Percentiles rank a stretch among this genome's conserved stretches.
These are phyloP conservation scores for Leptographium galeiforme DNA, from an alignment of 2,329 filamentous ascomycete species.

Conservation along the genomic window DNA sequence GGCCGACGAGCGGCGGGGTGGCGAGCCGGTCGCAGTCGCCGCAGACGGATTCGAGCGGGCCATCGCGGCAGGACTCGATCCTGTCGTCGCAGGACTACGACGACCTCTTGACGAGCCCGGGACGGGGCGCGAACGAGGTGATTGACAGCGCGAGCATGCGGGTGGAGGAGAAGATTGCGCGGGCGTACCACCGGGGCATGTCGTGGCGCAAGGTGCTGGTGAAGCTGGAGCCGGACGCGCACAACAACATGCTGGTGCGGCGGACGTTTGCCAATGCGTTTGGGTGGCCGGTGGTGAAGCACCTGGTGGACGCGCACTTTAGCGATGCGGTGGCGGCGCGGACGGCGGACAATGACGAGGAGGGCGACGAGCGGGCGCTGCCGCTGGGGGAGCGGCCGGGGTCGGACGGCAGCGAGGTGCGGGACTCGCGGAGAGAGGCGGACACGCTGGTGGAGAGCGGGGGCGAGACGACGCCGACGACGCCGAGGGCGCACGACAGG, in stretches of 20 bases:
- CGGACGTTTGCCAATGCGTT: constrained; percentile 96
- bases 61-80: constrained; percentile 28
- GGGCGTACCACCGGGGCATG: constrained; percentile 82
- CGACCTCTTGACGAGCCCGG: constrained; percentile 34
- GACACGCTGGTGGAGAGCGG: neutral
- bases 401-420: constrained; percentile 53
- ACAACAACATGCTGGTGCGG: constrained; percentile 96
- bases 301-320: constrained; percentile 90
- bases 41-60: constrained; percentile 12
- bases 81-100: constrained; percentile 37
- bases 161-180: constrained; percentile 94
- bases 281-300: constrained; percentile 93
- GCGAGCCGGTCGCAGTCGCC: constrained; percentile 1
- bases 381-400: constrained; percentile 41
- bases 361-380: constrained; percentile 55
- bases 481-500: neutral
- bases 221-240: constrained; percentile 86
- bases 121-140: constrained; percentile 30
- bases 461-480: neutral
- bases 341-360: constrained; percentile 54
- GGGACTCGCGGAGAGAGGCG: constrained; percentile 11
- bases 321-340: constrained; percentile 56
- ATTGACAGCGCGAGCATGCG: constrained; percentile 60
- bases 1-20: neutral
- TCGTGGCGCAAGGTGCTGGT: constrained; percentile 97